Base-by-base conservation (phyloP, 768 basidiomycete genomes). In the Suillus cothurnatus region DNA sequence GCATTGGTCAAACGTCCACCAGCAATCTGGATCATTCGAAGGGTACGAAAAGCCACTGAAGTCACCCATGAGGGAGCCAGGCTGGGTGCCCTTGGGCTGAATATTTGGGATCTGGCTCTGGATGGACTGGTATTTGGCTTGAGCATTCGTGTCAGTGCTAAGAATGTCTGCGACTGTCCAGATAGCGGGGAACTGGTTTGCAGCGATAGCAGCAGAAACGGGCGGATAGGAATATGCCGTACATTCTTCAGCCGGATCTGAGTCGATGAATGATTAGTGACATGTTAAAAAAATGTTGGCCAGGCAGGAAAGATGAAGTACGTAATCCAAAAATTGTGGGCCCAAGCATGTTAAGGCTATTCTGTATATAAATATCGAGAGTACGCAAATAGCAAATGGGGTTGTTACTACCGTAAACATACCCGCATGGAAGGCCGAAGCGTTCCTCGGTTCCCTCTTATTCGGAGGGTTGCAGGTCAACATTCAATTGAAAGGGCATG, bases 1-100 rank as follows among this genome's bases (percentile, higher is more conserved):
- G 69, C 88, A 89, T 36, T 81, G 73, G 15, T 60, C 58, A 23
- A 50, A 71, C 1, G 77, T 71, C 78, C 78, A 79, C 77, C 75
- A 87, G 61, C 86, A 87, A 65, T 87, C 81, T 0, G 82, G 80
- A 68, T 87, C 86, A 1, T 72, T 62, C 0, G 79, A 17, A 2
- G 76, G 47, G 65, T 86, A 85, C 26, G 73, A 73, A 36, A 67
- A 71, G 52, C 70, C 73, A 19, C 76, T 65, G 68, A 80, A 78
- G 53, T 79, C 71, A 0, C 78, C 78, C 3, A 21, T 17, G 26
- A 70, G 61, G 15, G 77, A 74, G 0, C 55, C 58, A 15, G 77
- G 71, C 0, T 70, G 70, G 0, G 41, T 15, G 2, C 72, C 72
- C 71, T 84, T 86, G 19, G 81, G 75, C 4, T 73, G 15, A 3